Base-by-base conservation (phyloP, 305 asterid species). In the Fraxinus greggii region DNA sequence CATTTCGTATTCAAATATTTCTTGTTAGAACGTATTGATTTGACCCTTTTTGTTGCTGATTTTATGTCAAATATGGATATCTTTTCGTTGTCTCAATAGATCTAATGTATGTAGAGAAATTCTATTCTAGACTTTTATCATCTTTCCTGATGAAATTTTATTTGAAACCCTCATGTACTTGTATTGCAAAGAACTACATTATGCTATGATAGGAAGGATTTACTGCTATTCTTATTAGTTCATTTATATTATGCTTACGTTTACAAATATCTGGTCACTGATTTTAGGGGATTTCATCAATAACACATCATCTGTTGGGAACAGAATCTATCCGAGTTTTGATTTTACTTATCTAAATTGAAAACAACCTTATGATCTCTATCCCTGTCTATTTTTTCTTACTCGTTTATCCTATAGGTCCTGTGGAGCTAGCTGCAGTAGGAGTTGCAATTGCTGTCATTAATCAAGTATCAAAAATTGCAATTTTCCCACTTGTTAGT, bases 401-500 rank as follows among this genome's bases (percentile, higher is more conserved):
- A n/a, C 65, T 74, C 9, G 7, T 79, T 31, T 24, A 48, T 29
- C 8, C 38, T 79, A 42, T 32, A 89, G 94, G 93, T 82, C 83
- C 92, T 7, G 86, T 87, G 80, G 93, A 91, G 76, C 92, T 89
- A 70, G 93, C 91, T 8, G 94, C 91, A 69, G 94, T 89, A 12
- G 93, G 93, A 79, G 93, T 89, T 77, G 86, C 94, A 12, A 89
- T 91, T 74, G 93, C 92, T 42, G 54, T 91, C 33, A 81, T 91
- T 40, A 91, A 91, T 86, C 94, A 91, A 88, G 91, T 84, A 70
- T 89, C 94, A 35, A 89, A 87, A 84, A 79, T 91, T 79, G 92
- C 93, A 33, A 89, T 91, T 78, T 87, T 91, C 82, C 94, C 93
- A 42, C 90, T 91, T 7, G 91, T 89, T 23, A 89, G 92, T 31